A percentile compares a stretch with the other conserved stretches of the same genome.
Conservation (phyloP, 2,329 filamentous ascomycete genomes). For the Sclerotinia glacialis region DNA sequence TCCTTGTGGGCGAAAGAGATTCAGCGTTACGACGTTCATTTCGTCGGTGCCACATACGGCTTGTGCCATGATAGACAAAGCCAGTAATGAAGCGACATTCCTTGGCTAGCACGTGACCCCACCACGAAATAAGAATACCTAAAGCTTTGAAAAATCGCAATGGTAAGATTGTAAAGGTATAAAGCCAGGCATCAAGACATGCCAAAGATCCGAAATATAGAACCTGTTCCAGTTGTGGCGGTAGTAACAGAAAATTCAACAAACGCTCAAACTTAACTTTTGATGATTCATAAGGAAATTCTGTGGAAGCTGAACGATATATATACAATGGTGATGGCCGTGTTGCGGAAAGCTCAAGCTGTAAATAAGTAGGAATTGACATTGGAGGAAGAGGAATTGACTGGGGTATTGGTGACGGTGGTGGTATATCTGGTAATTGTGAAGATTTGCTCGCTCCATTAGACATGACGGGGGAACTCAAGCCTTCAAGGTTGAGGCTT, state of each 20-base stretch:
- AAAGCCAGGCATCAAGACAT: constrained; percentile 93
- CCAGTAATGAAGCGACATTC: constrained; percentile 69
- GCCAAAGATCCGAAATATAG: constrained; percentile 85
- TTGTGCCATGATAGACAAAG: constrained; percentile 77
- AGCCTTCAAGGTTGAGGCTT: constrained; percentile 30
- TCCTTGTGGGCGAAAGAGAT: constrained; percentile 33
- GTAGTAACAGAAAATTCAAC: constrained; percentile 81
- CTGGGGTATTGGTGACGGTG: constrained; percentile 45
- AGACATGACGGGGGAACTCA: not conserved
- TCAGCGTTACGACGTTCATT: constrained; percentile 48
- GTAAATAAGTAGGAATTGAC: constrained; percentile 63
- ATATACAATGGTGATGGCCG: constrained; percentile 65
- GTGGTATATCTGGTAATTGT: constrained; percentile 23
- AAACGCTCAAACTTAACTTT: constrained; percentile 89
- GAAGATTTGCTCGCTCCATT: constrained; percentile 23
- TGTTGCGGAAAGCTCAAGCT: constrained; percentile 61
- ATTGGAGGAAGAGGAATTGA: constrained; percentile 62
- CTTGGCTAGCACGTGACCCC: constrained; percentile 66
- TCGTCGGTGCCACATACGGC: constrained; percentile 66
- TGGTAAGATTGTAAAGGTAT: constrained; percentile 93
- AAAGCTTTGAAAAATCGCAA: constrained; percentile 82
- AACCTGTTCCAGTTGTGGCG: constrained; percentile 76
- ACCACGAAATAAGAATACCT: constrained; percentile 74
- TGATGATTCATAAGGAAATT: constrained; percentile 83
- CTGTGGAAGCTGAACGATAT: constrained; percentile 54